Conservation (phyloP, 805 yeast genomes). For the Spathaspora hagerdaliae region DNA sequence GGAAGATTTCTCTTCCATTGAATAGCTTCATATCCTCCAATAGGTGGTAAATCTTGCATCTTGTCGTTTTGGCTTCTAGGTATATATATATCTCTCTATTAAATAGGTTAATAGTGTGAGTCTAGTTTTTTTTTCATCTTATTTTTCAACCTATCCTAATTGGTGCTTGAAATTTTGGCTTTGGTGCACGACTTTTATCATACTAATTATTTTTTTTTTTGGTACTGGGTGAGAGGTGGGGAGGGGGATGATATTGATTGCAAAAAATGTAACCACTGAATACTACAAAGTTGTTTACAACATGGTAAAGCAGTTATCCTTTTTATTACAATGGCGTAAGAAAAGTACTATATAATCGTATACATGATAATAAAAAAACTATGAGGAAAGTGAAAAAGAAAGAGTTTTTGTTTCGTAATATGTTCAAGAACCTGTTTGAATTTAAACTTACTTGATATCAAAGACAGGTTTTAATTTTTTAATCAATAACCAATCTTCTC, state of each 20-base stretch:
- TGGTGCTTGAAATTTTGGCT: not conserved
- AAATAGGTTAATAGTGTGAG: not conserved
- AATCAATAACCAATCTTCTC: slow-evolving; percentile 93
- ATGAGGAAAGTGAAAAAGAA: no score
- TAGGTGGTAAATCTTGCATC: slow-evolving; percentile 83
- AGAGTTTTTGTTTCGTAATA: no score
- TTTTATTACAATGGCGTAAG: no score
- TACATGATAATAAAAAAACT: no score
- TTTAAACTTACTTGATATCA: slow-evolving; percentile 59
- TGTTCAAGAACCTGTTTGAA: no score
- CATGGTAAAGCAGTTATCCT: no score
- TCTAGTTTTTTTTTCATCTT: not conserved
- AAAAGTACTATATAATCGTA: no score
- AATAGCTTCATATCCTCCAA: slow-evolving; percentile 78
- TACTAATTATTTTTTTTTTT: no score
- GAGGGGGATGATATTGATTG: no score
- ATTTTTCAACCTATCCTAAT: not conserved
- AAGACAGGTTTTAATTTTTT: slow-evolving; percentile 84
- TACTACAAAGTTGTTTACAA: no score
- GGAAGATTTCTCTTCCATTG: slow-evolving; percentile 91
- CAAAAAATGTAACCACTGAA: no score
- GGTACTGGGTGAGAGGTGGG: no score
- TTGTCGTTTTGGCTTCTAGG: not conserved
- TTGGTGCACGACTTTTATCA: not conserved
- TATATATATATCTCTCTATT: not conserved